phyloP scores from a whole-genome alignment of 1,284 basidiomycete species.

The Entoloma clypeatum region DNA sequence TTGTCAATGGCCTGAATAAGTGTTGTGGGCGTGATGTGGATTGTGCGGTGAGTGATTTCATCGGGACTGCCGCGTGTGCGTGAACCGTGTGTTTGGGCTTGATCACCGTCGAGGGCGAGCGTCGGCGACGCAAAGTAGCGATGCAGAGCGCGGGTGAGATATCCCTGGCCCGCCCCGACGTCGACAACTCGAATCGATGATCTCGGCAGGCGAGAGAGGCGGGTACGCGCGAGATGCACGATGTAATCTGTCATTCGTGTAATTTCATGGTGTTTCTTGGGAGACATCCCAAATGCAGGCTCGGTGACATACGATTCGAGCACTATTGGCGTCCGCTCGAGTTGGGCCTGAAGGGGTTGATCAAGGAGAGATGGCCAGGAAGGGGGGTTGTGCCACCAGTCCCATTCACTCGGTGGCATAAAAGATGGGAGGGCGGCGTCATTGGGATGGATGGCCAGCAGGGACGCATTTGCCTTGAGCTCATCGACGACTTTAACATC shows the following conservation, averaged over 20 bases:
- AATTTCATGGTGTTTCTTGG: conserved; percentile 39
- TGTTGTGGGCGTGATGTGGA: conserved; percentile 43
- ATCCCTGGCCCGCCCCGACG: conserved; percentile 40
- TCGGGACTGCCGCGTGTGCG: conserved; percentile 24
- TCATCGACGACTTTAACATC: too few species aligned
- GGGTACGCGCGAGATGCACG: conserved; percentile 18
- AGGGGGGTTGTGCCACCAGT: conserved; percentile 1
- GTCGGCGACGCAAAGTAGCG: conserved; percentile 27
- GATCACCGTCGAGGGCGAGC: conserved; percentile 36
- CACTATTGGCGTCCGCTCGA: conserved; percentile 23
- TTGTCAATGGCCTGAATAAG: conserved; percentile 39
- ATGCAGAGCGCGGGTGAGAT: conserved; percentile 37
- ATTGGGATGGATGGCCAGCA: conserved; percentile 17
- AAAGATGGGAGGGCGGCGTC: conserved; percentile 13
- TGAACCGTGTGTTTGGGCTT: conserved; percentile 29
- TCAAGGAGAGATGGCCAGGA: conserved; percentile 3
- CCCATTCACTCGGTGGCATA: neutral
- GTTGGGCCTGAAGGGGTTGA: conserved; percentile 23
- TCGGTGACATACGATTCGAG: conserved; percentile 12
- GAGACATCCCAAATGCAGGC: conserved; percentile 32
- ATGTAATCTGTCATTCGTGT: conserved; percentile 34
- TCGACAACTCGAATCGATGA: conserved; percentile 40
- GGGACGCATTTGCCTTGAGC: too few species aligned
- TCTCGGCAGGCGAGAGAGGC: neutral
- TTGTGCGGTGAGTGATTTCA: conserved; percentile 45